phyloP scores from a whole-genome alignment of 352 stramenopile species.

The Pythium myriotylum region DNA sequence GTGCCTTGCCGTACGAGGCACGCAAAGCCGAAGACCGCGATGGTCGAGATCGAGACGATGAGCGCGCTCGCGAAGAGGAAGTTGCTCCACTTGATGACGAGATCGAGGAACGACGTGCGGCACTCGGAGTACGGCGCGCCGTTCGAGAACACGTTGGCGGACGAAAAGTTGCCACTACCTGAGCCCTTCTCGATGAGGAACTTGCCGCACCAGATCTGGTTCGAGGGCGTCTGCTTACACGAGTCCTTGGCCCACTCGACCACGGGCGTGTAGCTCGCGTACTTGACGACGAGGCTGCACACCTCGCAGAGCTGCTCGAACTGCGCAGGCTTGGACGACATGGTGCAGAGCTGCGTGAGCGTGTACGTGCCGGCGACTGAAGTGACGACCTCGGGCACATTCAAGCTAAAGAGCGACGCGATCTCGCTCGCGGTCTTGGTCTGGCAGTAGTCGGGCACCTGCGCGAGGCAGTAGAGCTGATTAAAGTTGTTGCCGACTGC shows the following conservation, averaged over 20 bases:
- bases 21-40: constrained; percentile 58
- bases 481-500: constrained; percentile 76
- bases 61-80: constrained; percentile 57
- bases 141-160: constrained; percentile 35
- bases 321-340: constrained; percentile 37
- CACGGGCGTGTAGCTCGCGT: constrained; percentile 65
- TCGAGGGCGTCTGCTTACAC: constrained; percentile 52
- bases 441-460: constrained; percentile 81
- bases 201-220: constrained; percentile 70
- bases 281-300: constrained; percentile 54
- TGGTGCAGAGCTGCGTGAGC: constrained; percentile 50
- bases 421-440: constrained; percentile 16
- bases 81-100: constrained; percentile 74
- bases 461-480: constrained; percentile 76
- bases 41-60: constrained; percentile 52
- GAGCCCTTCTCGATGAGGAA: constrained; percentile 47
- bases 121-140: constrained; percentile 74
- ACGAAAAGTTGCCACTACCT: constrained; percentile 10
- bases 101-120: constrained; percentile 54
- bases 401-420: constrained; percentile 26
- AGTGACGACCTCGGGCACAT: constrained; percentile 27
- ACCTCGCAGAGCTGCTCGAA: constrained; percentile 63
- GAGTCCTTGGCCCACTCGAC: constrained; percentile 63
- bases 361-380: constrained; percentile 61
- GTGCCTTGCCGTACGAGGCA: constrained; percentile 49